Evolutionary conservation across 1,284 basidiomycete species (phyloP), one percentile per base, ranked within the genome.

Genomic region (Cryptococcus neoformans): DNA sequence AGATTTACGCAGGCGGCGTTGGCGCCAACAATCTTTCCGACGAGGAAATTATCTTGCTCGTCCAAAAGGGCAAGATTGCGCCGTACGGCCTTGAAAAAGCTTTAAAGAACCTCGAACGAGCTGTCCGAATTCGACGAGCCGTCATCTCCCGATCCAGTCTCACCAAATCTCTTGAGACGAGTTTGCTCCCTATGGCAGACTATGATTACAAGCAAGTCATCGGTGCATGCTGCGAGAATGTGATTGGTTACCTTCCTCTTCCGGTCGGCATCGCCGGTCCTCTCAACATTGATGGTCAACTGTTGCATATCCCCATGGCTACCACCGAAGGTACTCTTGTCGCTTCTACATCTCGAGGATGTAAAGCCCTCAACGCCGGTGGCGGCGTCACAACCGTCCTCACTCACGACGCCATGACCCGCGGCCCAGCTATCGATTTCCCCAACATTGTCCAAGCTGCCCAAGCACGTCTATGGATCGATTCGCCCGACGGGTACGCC

Each of bases 171-270:
- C 83, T 99, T 46, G 96, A 99, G 74, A 65, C 78, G 21, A 94
- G 90, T 1, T 84, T 87, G 48, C 80, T 99, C 14, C 96, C 96
- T 0, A 86, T 89, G 82, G 74, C 83, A 39, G 81, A 87, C 75
- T 99, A 96, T 79, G 92, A 98, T 79, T 99, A 99, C 80, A 87
- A 88, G 42, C 86, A 89, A 34, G 93, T 99, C 53, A 85, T 95
- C 64, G 95, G 95, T 59, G 94, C 95, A 4, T 99, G 96, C 80
- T 99, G 96, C 78, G 96, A 99, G 80, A 99, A 99, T 75, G 96
- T 99, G 50, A 86, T 99, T 49, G 96, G 96, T 21, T 99, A 89
- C 77, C 94, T 98, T 78, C 96, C 96, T 21, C 78, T 99, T 40
- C 96, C 96, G 0, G 85, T 99, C 54, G 96, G 96, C 70, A 90